These are phyloP conservation scores for Aspergillus clavatus DNA, from an alignment of 2,329 filamentous ascomycete species.

Conservation along the genomic window DNA sequence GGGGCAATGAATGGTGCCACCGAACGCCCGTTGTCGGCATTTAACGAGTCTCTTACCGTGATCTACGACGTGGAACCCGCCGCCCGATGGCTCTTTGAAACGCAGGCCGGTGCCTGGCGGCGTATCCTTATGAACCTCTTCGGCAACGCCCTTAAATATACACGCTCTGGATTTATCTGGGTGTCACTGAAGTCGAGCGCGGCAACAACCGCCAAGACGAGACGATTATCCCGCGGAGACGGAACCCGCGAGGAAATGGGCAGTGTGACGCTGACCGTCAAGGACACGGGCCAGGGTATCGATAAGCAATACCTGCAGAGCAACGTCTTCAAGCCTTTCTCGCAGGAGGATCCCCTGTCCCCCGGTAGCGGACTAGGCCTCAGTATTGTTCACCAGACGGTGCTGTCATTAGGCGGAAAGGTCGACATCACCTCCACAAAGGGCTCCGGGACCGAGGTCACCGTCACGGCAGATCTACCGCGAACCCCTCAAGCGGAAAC, in stretches of 20 bases:
- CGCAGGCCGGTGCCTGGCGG: constrained; percentile 45
- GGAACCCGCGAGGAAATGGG: constrained; percentile 3
- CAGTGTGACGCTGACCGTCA: constrained; percentile 20
- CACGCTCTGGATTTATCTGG: constrained; percentile 38
- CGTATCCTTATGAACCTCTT: constrained; percentile 48
- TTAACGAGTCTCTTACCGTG: constrained; percentile 12
- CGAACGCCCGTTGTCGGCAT: background rate
- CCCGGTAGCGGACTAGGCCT: constrained; percentile 58
- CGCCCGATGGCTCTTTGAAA: constrained; percentile 41
- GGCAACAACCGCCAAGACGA: constrained; percentile 8
- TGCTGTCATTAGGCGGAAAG: constrained; percentile 22
- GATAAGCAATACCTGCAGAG: constrained; percentile 19
- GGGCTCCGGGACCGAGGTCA: constrained; percentile 22
- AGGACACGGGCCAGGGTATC: constrained; percentile 32
- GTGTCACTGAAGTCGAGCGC: constrained; percentile 28
- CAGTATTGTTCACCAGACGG: constrained; percentile 48
- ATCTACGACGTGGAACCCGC: constrained; percentile 41
- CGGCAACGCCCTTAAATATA: constrained; percentile 49
- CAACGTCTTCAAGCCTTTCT: constrained; percentile 52
- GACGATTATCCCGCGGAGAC: background rate
- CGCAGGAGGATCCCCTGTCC: constrained; percentile 53
- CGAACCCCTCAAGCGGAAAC: background rate
- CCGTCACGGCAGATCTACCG: constrained; percentile 6
- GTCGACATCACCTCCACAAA: constrained; percentile 25
- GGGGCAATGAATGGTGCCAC: background rate